Percentiles rank a stretch among this genome's conserved stretches.
Evolutionary conservation across 306 rosid genomes (phyloP).

Genomic region (Pueraria montana): DNA sequence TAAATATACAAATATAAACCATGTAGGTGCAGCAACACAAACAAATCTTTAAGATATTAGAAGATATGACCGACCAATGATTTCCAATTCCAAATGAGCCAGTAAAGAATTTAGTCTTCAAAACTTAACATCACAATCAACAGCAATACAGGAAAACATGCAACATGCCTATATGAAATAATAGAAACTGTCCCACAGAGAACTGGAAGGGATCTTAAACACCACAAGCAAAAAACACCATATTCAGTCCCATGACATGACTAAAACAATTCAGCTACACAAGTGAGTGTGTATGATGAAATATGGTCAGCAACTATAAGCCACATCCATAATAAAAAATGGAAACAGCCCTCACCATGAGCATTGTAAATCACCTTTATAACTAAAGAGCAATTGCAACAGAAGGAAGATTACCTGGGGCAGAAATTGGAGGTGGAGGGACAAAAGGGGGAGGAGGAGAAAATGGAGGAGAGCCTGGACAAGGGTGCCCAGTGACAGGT

Average conservation of each 20-base stretch:
- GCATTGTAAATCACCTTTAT: neutral
- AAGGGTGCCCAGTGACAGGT: conserved; percentile 97
- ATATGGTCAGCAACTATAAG: neutral
- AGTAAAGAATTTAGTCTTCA: conserved; percentile 26
- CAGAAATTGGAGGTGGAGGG: conserved; percentile 87
- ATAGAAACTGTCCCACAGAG: neutral
- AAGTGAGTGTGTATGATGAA: neutral
- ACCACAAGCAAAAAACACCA: neutral
- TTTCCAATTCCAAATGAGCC: conserved; percentile 16
- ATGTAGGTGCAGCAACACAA: neutral
- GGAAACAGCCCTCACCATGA: conserved; percentile 8
- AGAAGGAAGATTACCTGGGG: conserved; percentile 73
- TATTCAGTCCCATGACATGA: neutral
- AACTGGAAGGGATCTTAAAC: conserved; percentile 19
- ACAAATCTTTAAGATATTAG: conserved; percentile 12
- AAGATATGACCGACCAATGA: conserved; percentile 15
- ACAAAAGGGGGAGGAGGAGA: conserved; percentile 99
- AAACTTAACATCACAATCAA: conserved; percentile 12
- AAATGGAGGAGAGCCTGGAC: conserved; percentile 99
- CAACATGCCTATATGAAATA: conserved; percentile 8
- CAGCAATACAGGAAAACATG: conserved; percentile 11
- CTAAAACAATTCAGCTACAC: neutral
- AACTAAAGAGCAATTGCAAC: conserved; percentile 22
- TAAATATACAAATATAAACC: conserved; percentile 2
- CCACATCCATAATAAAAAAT: neutral